Evolutionary conservation across 306 rosid genomes (phyloP), one percentile per base, ranked within the genome.

Genomic region (Sphenostylis stenocarpa): DNA sequence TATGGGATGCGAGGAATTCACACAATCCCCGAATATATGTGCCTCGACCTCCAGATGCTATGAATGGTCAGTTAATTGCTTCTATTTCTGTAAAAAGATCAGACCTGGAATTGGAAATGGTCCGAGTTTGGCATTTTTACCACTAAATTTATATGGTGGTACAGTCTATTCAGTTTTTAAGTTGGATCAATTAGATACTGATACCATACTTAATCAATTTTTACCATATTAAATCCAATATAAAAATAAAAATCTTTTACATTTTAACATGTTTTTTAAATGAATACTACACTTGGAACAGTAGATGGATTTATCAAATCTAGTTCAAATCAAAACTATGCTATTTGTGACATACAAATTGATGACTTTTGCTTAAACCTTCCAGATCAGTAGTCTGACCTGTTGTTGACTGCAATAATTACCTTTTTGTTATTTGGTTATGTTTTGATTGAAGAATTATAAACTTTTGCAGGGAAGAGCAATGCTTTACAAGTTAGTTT

Each of bases 1-100:
- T 93, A 73, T 93, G 98, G 98, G 96, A 93, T 83, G 98, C 96
- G 36, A 87, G 98, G 80, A 77, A 23, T 75, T 87, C 96, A 58
- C 91, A 71, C 76, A 88, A 82, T 52, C 90, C 91, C 7, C 88
- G 93, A 60, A 80, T 93, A 80, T 93, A 87, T 80, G 68, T 77
- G 67, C 96, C 98, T 8, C 89, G 87, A 73, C 96, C 94, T 78
- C 41, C 77, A 8, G 96, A 90, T 64, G 70, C 84, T 84, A 53
- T 73, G 78, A 82, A 82, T 70, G 96, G 98, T 89, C 26, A 88
- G 96, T 85, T 77, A 21, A 61, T 78, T 77, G 52, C 62, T 84
- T 84, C 75, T 76, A 17, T 20, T 77, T 68, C 49, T 62, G 66
- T 57, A 53, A 70, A 41, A 67, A 70, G 77, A 78, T 53, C 61